Conservation (phyloP, 371 early-diverging fungal genomes). For the Gilbertella persicaria region DNA sequence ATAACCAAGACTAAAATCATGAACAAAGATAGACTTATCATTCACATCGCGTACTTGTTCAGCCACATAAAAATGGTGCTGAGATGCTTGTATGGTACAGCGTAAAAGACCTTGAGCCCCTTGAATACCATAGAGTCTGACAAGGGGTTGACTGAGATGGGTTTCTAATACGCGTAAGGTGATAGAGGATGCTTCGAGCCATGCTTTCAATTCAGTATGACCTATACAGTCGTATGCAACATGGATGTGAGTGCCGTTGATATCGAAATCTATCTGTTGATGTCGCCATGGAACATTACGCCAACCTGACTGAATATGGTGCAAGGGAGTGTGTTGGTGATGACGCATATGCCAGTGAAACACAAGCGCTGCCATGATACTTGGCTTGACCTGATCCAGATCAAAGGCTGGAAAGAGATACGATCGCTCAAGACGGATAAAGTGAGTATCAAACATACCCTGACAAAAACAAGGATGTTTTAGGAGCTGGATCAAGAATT, state of each 20-base stretch:
- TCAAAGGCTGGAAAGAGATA: conserved; percentile 27
- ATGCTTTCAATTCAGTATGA: too few relatives aligned
- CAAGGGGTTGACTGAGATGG: conserved; percentile 20
- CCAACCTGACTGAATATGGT: conserved; percentile 58
- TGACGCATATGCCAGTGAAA: conserved; percentile 60
- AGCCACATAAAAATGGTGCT: conserved; percentile 59
- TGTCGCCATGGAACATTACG: conserved; percentile 57
- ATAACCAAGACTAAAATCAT: conserved; percentile 55
- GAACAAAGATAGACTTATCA: conserved; percentile 53
- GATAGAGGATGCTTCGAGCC: too few relatives aligned
- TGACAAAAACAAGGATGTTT: conserved; percentile 56
- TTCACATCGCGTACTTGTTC: conserved; percentile 46
- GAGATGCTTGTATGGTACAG: conserved; percentile 57
- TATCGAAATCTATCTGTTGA: conserved; percentile 37
- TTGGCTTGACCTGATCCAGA: conserved; percentile 23
- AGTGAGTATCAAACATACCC: conserved; percentile 64
- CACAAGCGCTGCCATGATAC: conserved; percentile 45
- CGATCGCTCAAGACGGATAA: conserved; percentile 48
- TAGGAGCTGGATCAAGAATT: conserved; percentile 61
- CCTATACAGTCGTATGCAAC: conserved; percentile 51
- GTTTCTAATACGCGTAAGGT: too few relatives aligned
- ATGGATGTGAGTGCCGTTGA: conserved; percentile 34
- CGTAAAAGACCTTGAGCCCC: conserved; percentile 48
- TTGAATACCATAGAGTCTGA: conserved; percentile 31
- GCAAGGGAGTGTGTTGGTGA: conserved; percentile 48